Base-by-base conservation (phyloP, 306 rosid species). In the Sphenostylis stenocarpa region DNA sequence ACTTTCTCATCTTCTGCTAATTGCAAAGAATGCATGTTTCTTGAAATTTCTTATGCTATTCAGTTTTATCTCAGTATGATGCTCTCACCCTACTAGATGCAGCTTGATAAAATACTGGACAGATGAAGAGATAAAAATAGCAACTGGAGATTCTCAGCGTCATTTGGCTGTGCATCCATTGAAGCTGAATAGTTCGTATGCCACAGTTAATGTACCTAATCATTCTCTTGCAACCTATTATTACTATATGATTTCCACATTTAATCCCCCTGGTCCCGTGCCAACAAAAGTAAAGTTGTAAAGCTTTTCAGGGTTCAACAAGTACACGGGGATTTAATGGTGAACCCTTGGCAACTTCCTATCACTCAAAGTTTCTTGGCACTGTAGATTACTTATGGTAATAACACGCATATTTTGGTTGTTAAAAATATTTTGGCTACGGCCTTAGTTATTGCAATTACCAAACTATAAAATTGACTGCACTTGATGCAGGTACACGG, bases 311-410 rank as follows among this genome's bases (percentile, higher is more conserved):
- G 98, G 89, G 94, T 75, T 84, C 91, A 52, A 36, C 82, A 34
- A 76, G 74, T 75, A 87, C 97, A 20, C 87, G 96, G 24, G 94
- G 90, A 66, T 67, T 80, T 76, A 84, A 84, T 56, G 93, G 89
- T 34, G 98, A 94, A 78, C 97, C 96, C 63, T 20, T 87, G 67
- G 97, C 97, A 61, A 94, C 98, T 72, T 88, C 98, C 44, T 94
- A 88, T 78, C 98, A 91, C 82, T 86, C 94, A 3, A 94, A 94
- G 88, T 94, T 94, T 83, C 87, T 94, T 58, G 98, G 96, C 65
- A 88, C 98, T 49, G 97, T 90, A 52, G 98, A 94, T 85, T 94
- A 94, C 73, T 83, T 94, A 79, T 94, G 97, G 98, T 94, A 87
- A 85, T 58, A 79, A 71, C 49, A 68, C 28, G 17, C 52, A 49